Evolutionary conservation across 2,329 filamentous ascomycete genomes (phyloP), one percentile per base, ranked within the genome.

Genomic region (Piedraia hortae): DNA sequence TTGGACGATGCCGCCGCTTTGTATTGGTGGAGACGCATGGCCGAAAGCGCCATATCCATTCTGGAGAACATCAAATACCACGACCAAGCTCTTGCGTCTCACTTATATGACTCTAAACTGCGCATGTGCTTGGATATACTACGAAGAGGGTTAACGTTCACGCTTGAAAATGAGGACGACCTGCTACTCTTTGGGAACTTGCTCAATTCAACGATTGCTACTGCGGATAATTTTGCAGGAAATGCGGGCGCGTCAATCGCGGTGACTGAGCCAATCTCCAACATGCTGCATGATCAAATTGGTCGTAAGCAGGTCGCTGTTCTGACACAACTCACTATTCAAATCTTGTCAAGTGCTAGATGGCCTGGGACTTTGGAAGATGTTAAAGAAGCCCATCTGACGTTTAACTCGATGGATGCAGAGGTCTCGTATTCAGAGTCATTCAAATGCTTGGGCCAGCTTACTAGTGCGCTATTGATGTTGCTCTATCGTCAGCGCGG

Each of bases 91-190:
- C 24, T 16, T 10, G 23, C 21, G 5, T 24, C 29, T 7, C 22
- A 31, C 9, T 14, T 6, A 12, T 14, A 31, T 9, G 62, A 69
- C 8, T 60, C 63, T 6, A 66, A 75, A 25, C 78, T 74, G 31
- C 64, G 70, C 5, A 62, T 70, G 22, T 48, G 71, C 12, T 54
- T 67, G 9, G 65, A 59, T 10, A 57, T 88, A 15, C 51, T 89
- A 3, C 56, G 67, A 33, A 48, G 55, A 31, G 64, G 72, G 10
- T 39, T 71, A 21, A 42, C 43, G 6, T 21, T 25, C n/a, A 16
- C 21, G 6, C 12, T 25, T 16, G 22, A 12, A 3, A 21, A 20
- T 12, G 13, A 24, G 2, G 17, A 16, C 12, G 26, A 22, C 20
- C 12, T 28, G 13, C 16, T 24, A 4, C 25, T 23, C 6, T 12